Evolutionary conservation across 192 early-diverging fungal genomes (phyloP), one percentile per base, ranked within the genome.

Genomic region (Coemansia sp.): DNA sequence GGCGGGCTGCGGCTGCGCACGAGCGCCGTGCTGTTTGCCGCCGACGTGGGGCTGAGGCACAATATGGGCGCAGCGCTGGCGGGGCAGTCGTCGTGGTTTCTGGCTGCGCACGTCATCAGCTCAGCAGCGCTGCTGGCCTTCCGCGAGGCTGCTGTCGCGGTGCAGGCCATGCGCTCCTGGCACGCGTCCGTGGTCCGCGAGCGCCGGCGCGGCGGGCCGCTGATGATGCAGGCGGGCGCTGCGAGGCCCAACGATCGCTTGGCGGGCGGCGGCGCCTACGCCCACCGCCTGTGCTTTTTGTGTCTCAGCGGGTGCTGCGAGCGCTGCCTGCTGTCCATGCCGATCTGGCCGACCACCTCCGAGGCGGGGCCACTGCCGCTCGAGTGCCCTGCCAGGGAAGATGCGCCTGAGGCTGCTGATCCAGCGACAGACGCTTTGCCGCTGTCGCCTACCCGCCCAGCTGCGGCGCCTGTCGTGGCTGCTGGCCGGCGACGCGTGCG

Each of bases 291-390:
- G 67, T 84, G 81, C 29, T 84, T 84, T 55, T 59, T 84, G 70
- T 84, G 81, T 36, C 68, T 84, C 0, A 63, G 81, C 54, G 81
- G 81, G 4, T 76, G 31, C 67, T 84, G 81, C 70, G 76, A 76
- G 74, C 76, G 76, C 12, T 84, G 81, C 20, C 47, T 78, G 29
- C 22, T 84, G 54, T 84, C 81, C 20, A 70, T 83, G 81, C 67
- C 75, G 31, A 83, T 83, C 40, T 83, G 81, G 81, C 81, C 81
- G 4, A 83, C 71, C 0, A 55, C 68, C 5, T 47, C 34, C 16
- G 44, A 34, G 10, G 46, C 57, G 16, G 57, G 16, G 15, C 36
- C 31, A 0, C 42, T 57, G 5, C 16, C 16, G 33, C 31, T 60
- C 15, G 57, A n/a, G 13, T 38, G 10, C 10, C 36, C 16, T 18